phyloP scores from a whole-genome alignment of 2,329 filamentous ascomycete genomes.

The Reticulascus tulasneorum region DNA sequence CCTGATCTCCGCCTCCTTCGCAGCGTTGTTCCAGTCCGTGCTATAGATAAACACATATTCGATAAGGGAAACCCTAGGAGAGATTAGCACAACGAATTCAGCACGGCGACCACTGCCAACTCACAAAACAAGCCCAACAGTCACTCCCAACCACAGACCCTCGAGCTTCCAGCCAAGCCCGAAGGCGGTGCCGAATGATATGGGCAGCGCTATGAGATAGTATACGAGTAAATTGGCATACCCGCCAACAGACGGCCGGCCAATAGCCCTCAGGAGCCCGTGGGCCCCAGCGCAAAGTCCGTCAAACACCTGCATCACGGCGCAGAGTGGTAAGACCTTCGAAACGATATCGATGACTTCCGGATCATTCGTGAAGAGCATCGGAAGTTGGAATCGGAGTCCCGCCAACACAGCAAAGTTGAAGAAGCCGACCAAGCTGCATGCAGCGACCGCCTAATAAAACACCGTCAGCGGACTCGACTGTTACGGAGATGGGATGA shows the following conservation, averaged over 20 bases:
- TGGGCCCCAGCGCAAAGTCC: slow-evolving; percentile 74
- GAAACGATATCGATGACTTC: slow-evolving; percentile 68
- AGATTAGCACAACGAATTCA: slow-evolving; percentile 8
- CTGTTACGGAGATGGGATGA: neutral
- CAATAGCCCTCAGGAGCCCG: slow-evolving; percentile 80
- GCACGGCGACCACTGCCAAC: too few species aligned
- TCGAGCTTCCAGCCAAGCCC: slow-evolving; percentile 70
- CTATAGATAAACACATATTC: slow-evolving; percentile 50
- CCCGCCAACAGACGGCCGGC: slow-evolving; percentile 83
- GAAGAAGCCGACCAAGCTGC: slow-evolving; percentile 68
- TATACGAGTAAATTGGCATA: slow-evolving; percentile 85
- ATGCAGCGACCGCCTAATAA: slow-evolving; percentile 51
- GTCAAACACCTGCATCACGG: slow-evolving; percentile 88
- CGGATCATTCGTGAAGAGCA: slow-evolving; percentile 71
- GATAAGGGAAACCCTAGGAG: slow-evolving; percentile 44
- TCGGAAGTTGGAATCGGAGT: slow-evolving; percentile 69
- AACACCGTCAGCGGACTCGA: neutral
- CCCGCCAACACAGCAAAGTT: slow-evolving; percentile 69
- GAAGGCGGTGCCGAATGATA: slow-evolving; percentile 76
- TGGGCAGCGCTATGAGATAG: slow-evolving; percentile 80
- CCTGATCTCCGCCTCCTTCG: slow-evolving; percentile 47
- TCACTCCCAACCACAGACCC: slow-evolving; percentile 79
- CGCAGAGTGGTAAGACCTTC: slow-evolving; percentile 71
- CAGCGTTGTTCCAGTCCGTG: slow-evolving; percentile 52
- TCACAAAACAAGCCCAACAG: slow-evolving; percentile 64